Evolutionary conservation across 176 grass and related monocot species (phyloP).

Genomic region (sorghum (Sorghum bicolor)): DNA sequence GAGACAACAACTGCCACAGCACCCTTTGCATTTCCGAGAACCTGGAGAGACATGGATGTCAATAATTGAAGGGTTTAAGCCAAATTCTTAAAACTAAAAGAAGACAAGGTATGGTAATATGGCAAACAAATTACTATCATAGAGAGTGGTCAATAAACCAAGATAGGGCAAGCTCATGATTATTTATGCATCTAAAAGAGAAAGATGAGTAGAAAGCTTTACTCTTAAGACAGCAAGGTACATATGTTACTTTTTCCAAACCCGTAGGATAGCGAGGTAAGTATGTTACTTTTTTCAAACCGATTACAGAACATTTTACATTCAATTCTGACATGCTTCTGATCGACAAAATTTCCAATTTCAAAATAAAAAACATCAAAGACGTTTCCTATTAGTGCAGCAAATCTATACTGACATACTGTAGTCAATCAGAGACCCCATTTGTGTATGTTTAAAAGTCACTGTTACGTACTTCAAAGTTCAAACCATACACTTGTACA

Average conservation of each 20-base stretch:
- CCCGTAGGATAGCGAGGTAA: background rate
- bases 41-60: constrained; percentile 36
- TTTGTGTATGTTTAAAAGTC: background rate
- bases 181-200: background rate
- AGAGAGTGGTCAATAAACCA: background rate
- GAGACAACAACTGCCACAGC: constrained; percentile 79
- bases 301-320: background rate
- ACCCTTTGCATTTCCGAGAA: constrained; percentile 84
- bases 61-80: background rate
- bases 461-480: background rate
- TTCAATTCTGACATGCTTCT: background rate
- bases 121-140: background rate
- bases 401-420: background rate
- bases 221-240: background rate
- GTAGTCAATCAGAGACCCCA: background rate
- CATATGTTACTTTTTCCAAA: background rate
- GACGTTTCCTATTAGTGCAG: background rate
- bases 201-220: background rate
- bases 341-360: background rate
- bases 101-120: background rate
- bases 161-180: background rate
- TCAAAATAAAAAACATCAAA: background rate
- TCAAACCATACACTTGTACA: background rate
- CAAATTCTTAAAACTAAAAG: constrained; percentile 11
- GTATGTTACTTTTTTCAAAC: background rate